These are phyloP conservation scores for Mycena kentingensis DNA, from an alignment of 768 basidiomycete species.

Conservation along the genomic window DNA sequence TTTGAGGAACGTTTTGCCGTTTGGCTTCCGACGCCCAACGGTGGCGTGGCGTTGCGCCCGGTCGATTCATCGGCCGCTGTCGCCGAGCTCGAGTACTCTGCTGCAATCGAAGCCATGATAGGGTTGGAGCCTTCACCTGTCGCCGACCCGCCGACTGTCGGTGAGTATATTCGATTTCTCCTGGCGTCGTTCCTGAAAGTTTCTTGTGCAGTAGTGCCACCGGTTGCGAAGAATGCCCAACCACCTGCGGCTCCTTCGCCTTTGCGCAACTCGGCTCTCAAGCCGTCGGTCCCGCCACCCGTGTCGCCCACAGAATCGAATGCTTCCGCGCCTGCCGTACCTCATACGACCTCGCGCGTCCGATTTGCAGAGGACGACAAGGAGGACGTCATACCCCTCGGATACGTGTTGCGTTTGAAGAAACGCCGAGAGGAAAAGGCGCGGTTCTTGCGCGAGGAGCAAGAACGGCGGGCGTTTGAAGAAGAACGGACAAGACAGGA, in stretches of 20 bases:
- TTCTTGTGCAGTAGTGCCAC: slow-evolving; percentile 12
- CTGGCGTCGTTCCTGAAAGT: slow-evolving; percentile 17
- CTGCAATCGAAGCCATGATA: slow-evolving; percentile 64
- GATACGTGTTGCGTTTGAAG: slow-evolving; percentile 69
- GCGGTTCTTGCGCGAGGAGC: slow-evolving; percentile 61
- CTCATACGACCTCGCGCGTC: slow-evolving; percentile 54
- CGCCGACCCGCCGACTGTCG: slow-evolving; percentile 19
- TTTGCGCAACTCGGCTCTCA: slow-evolving; percentile 38
- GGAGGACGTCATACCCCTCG: slow-evolving; percentile 69
- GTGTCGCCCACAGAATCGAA: slow-evolving; percentile 2
- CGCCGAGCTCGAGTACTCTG: slow-evolving; percentile 72
- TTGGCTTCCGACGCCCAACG: slow-evolving; percentile 49
- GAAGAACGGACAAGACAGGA: slow-evolving; percentile 44
- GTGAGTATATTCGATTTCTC: slow-evolving; percentile 8
- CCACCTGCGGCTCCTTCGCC: slow-evolving; percentile 52
- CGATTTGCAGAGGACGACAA: slow-evolving; percentile 67
- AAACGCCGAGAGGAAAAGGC: slow-evolving; percentile 76
- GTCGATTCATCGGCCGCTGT: slow-evolving; percentile 58
- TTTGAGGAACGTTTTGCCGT: slow-evolving; percentile 72
- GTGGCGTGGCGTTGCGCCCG: slow-evolving; percentile 38
- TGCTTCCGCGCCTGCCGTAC: slow-evolving; percentile 4
- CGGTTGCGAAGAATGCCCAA: slow-evolving; percentile 20
- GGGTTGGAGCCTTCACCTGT: slow-evolving; percentile 42
- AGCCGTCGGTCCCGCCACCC: slow-evolving; percentile 14
- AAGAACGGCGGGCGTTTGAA: slow-evolving; percentile 52